Evolutionary conservation across 2,329 filamentous ascomycete genomes (phyloP).

Genomic region (Trichoderma koningii): DNA sequence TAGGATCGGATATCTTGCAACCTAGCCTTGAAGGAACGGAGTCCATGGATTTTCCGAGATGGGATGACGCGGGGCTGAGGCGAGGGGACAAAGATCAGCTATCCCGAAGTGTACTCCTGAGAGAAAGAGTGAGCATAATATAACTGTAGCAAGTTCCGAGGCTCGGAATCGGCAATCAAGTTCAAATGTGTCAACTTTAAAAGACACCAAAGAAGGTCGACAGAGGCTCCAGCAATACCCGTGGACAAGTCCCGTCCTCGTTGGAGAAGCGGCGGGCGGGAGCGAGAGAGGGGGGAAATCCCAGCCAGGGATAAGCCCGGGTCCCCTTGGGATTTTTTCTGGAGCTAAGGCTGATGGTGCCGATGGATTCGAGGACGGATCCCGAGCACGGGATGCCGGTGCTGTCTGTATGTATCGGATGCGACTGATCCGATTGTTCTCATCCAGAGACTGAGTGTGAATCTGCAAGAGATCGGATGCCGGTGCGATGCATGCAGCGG

Average conservation of each 20-base stretch:
- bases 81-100: background rate
- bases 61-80: slow-evolving; percentile 1
- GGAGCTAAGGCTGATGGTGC: background rate
- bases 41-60: slow-evolving; percentile 4
- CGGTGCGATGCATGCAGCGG: no score
- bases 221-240: background rate
- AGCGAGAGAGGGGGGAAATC: background rate
- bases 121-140: no score
- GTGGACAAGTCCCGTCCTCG: slow-evolving; percentile 4
- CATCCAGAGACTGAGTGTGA: no score
- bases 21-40: background rate
- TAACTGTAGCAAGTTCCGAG: background rate
- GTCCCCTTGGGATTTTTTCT: background rate
- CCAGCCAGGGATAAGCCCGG: slow-evolving; percentile 9
- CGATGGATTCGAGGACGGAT: background rate
- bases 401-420: background rate
- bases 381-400: slow-evolving; percentile 2
- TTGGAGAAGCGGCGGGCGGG: background rate
- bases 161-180: slow-evolving; percentile 6
- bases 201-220: background rate
- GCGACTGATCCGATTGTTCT: no score
- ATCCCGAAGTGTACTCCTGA: background rate
- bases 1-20: background rate
- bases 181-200: background rate
- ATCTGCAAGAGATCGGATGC: no score